These are phyloP conservation scores for Hypoxylon sp. DNA, from an alignment of 2,329 filamentous ascomycete species.

Conservation along the genomic window DNA sequence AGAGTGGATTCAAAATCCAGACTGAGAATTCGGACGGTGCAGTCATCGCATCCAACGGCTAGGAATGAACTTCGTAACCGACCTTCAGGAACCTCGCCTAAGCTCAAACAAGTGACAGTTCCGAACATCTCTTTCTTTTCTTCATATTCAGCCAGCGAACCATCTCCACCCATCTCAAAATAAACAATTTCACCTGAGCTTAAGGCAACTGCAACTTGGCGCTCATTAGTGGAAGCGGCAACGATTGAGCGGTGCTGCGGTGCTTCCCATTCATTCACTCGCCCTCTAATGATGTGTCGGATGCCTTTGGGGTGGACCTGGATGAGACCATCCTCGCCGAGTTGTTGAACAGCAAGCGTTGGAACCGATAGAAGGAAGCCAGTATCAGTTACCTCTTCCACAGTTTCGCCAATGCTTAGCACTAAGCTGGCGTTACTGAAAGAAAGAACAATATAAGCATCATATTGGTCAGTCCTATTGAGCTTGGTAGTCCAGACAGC, in stretches of 20 bases:
- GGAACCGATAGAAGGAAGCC: conserved; percentile 91
- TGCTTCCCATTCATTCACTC: conserved; percentile 92
- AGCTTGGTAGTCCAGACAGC: conserved; percentile 97
- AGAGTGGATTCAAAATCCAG: conserved; percentile 91
- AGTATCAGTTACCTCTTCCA: conserved; percentile 94
- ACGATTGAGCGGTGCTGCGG: conserved; percentile 96
- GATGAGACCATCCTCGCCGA: conserved; percentile 92
- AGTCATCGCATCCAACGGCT: conserved; percentile 96
- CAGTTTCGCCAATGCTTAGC: conserved; percentile 94
- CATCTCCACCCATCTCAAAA: conserved; percentile 96
- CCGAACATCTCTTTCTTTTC: conserved; percentile 96
- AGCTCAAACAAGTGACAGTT: conserved; percentile 93
- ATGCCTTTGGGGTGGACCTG: conserved; percentile 98
- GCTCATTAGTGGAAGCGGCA: conserved; percentile 91
- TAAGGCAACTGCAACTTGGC: conserved; percentile 92
- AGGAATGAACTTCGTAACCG: conserved; percentile 90
- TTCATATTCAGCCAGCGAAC: conserved; percentile 91
- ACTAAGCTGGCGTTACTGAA: conserved; percentile 92
- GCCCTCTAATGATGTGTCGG: conserved; percentile 83
- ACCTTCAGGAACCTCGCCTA: conserved; percentile 93
- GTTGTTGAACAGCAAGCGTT: conserved; percentile 91
- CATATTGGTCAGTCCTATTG: conserved; percentile 83
- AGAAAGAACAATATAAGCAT: conserved; percentile 95
- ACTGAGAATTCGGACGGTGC: conserved; percentile 92
- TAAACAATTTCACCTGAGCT: conserved; percentile 98